A percentile compares a stretch with the other conserved stretches of the same genome.
Conservation (phyloP, 768 basidiomycete species). For the Amanita subjunquillea region DNA sequence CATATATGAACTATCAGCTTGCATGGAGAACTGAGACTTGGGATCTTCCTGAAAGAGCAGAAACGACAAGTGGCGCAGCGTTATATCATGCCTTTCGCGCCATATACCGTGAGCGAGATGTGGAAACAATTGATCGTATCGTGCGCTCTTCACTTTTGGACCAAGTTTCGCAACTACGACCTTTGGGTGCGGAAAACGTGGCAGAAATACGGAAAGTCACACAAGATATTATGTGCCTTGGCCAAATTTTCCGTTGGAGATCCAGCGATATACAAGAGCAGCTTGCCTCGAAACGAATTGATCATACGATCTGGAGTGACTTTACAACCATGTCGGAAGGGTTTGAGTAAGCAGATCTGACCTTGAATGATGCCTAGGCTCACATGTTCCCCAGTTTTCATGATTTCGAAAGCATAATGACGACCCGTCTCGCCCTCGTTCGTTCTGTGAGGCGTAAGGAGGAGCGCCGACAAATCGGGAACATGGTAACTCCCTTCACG, state of each 20-base stretch:
- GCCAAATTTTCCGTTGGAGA: conserved; percentile 66
- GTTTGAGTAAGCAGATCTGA: conserved; percentile 50
- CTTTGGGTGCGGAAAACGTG: conserved; percentile 70
- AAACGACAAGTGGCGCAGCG: conserved; percentile 38
- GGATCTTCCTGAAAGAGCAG: conserved; percentile 72
- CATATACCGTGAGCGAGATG: conserved; percentile 69
- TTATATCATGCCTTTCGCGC: conserved; percentile 77
- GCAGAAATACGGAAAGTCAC: conserved; percentile 60
- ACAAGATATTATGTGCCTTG: conserved; percentile 70
- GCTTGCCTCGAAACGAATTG: conserved; percentile 21
- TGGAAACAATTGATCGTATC: conserved; percentile 31
- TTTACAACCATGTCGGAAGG: conserved; percentile 39
- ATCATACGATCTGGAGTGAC: conserved; percentile 24
- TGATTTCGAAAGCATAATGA: conserved; percentile 66
- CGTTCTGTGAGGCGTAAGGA: conserved; percentile 62
- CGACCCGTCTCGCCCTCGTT: conserved; percentile 75
- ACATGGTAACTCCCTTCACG: conserved; percentile 43
- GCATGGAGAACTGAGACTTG: conserved; percentile 95
- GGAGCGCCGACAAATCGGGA: conserved; percentile 69
- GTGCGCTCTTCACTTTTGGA: conserved; percentile 40
- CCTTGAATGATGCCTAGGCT: background rate
- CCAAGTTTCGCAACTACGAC: conserved; percentile 57
- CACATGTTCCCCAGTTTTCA: conserved; percentile 43
- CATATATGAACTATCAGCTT: conserved; percentile 60
- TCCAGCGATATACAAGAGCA: conserved; percentile 20